These are phyloP conservation scores for Paecilomyces formosus DNA, from an alignment of 2,329 filamentous ascomycete species.

Conservation along the genomic window DNA sequence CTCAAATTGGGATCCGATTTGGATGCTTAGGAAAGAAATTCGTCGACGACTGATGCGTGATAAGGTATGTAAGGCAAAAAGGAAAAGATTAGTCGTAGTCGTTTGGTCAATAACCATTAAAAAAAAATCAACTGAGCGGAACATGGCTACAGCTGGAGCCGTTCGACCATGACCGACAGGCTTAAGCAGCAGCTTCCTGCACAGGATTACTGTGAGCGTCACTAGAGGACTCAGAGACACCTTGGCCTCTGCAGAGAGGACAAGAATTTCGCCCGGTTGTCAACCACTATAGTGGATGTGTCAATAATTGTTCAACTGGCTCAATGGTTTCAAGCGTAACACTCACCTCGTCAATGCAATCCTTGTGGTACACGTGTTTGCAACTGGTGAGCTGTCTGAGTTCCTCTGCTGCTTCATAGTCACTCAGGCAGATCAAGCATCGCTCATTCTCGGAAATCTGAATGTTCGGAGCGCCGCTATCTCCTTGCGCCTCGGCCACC, in stretches of 20 bases:
- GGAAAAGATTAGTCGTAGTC: neutral
- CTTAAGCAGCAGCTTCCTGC: conserved; percentile 1
- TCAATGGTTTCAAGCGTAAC: neutral
- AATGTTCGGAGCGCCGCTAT: conserved; percentile 22
- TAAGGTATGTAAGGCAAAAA: neutral
- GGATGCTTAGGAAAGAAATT: neutral
- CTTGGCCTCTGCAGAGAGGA: conserved; percentile 53
- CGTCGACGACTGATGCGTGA: neutral
- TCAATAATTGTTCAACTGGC: neutral
- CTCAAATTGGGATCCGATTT: neutral
- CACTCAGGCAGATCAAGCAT: conserved; percentile 60
- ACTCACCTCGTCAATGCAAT: conserved; percentile 62
- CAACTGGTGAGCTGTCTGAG: conserved; percentile 56
- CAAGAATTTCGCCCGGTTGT: conserved; percentile 60
- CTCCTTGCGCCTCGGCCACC: conserved; percentile 40
- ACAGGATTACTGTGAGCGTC: neutral
- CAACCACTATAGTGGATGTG: conserved; percentile 48
- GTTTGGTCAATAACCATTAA: neutral
- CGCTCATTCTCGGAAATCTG: conserved; percentile 44
- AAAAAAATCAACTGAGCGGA: neutral
- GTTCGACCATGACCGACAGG: neutral
- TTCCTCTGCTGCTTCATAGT: conserved; percentile 57
- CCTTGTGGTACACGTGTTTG: conserved; percentile 59
- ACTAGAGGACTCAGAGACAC: conserved; percentile 41
- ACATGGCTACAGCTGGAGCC: neutral